Evolutionary conservation across 106 monocot species (phyloP).

Genomic region (Narthecium ossifragum): DNA sequence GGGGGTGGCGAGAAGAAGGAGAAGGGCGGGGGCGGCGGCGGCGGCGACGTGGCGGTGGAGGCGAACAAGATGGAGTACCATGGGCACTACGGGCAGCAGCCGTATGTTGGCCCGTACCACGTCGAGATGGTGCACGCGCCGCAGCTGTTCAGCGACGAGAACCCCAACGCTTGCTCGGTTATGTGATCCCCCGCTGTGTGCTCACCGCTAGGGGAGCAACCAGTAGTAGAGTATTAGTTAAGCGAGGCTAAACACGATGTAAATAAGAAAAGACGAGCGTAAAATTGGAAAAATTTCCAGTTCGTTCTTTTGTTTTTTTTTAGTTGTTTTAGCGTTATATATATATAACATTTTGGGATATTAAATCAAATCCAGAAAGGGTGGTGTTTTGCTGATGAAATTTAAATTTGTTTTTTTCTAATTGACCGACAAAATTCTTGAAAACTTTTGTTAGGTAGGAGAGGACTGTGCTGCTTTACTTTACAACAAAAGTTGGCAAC

Average conservation of each 20-base stretch:
- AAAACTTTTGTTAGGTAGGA: no score
- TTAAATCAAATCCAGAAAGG: no score
- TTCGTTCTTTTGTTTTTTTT: neutral
- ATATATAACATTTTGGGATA: no score
- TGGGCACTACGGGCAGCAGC: conserved; percentile 6
- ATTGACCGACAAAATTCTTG: no score
- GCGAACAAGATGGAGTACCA: conserved; percentile 43
- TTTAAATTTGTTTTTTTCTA: no score
- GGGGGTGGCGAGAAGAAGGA: conserved; percentile 7
- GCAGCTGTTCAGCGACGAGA: conserved; percentile 91
- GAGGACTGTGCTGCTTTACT: no score
- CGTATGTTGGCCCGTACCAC: neutral
- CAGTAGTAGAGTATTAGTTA: neutral
- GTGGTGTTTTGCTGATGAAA: no score
- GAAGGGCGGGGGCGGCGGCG: conserved; percentile 7
- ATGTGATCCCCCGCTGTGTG: conserved; percentile 44
- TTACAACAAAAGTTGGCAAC: no score
- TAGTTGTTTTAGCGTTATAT: neutral
- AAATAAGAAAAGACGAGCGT: neutral
- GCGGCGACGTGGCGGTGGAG: conserved; percentile 11
- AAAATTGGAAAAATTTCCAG: neutral
- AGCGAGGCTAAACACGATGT: neutral
- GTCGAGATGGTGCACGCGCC: conserved; percentile 41
- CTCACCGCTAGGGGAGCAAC: neutral
- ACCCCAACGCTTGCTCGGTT: conserved; percentile 83